Evolutionary conservation across 2,329 filamentous ascomycete species (phyloP), one percentile per base, ranked within the genome.

Genomic region (Monosporascus sp.): DNA sequence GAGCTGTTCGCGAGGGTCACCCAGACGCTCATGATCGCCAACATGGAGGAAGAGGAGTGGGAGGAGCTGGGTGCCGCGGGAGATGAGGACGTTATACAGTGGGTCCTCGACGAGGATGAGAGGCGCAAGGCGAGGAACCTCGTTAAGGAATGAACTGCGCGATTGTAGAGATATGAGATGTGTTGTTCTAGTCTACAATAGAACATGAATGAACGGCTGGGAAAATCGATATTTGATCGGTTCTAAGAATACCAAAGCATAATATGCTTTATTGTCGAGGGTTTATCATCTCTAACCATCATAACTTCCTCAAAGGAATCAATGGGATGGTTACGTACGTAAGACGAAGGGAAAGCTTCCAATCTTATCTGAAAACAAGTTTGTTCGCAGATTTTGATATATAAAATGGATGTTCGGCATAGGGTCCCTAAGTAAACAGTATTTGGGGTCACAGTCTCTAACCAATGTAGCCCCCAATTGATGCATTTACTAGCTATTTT

Each of bases 21-120:
- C 54, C 87, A 91, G 72, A 86, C 91, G 68, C 84, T 82, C 45
- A 77, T 90, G 71, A 78, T 91, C 2, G 81, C 90, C 71, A 88
- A 87, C 59, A 90, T 91, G 87, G 88, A 92, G 62, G 86, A 88
- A 34, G 88, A 92, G 56, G 88, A 92, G 67, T 91, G 88, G 85
- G 85, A 88, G 37, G 87, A 88, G 62, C 69, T 87, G 17, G 59
- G 50, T n/a, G 63, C 61, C 2, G 68, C 77, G 40, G 67, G 75
- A 36, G 75, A 73, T 44, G 78, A 82, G 36, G 81, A 79, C 27
- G 83, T 80, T 31, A 79, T 89, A 59, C 76, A 76, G 48, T 86
- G 84, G 84, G 77, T 80, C 36, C 61, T 87, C 52, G 80, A 75
- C 61, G 73, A 71, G 22, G 85, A 87, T 53, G 87, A 90, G 68